Base-by-base conservation (phyloP, 2,329 filamentous ascomycete species). In the Didymella arachidicola region DNA sequence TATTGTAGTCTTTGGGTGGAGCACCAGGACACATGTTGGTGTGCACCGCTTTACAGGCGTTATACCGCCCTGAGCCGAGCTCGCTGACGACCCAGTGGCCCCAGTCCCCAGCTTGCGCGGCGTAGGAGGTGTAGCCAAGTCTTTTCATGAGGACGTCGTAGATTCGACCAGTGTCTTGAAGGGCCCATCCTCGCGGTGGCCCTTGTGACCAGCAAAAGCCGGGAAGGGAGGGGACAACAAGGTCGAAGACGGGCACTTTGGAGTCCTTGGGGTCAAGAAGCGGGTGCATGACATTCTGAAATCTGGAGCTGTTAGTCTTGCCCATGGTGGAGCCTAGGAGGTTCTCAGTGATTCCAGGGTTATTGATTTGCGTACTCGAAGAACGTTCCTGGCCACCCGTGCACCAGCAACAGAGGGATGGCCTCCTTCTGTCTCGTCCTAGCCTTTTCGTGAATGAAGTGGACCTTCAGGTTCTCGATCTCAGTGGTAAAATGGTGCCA, bases 221-320 rank as follows among this genome's bases (percentile, higher is more conserved):
- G 0, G 86, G 85, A 1, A 88, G 73, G 7, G 82, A 86, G 0
- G 86, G 86, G 0, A 84, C 84, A 0, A 88, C 81, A 11, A 87
- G 76, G 59, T 87, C 81, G 64, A 87, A 88, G 0, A 81, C 77
- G 46, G 63, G 64, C 2, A 61, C 62, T 12, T 61, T 55, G n/a
- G 53, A 18, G 22, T 65, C 54, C 4, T 66, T 50, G 1, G 74
- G 80, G 10, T 72, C 56, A 4, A 75, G 64, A 2, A 81, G 61
- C 26, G 74, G 66, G 47, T 71, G 60, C 62, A 78, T 78, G 18
- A 79, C 72, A 57, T 75, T 77, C 44, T 66, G 60, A 44, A 71
- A 76, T 43, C 62, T 60, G 38, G 26, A 30, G 1, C 7, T 32
- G 49, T 53, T 19, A 58, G 29, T 39, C 11, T 59, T 36, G 4